Conservation (phyloP, 2,329 filamentous ascomycete species). For the Niveomyces coronatus region DNA sequence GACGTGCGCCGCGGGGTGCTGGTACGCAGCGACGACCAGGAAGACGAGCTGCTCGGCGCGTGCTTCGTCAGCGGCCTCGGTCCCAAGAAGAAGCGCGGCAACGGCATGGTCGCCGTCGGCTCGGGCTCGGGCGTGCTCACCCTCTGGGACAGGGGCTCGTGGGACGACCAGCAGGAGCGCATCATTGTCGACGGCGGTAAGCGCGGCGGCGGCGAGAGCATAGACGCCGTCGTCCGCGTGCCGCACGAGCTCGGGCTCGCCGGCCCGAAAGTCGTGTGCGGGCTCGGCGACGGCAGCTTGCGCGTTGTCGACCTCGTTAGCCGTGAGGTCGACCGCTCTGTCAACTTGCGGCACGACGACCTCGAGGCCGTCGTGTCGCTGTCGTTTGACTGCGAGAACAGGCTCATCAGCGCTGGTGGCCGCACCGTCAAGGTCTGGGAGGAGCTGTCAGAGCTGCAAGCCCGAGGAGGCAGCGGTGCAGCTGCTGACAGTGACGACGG, state of each 20-base stretch:
- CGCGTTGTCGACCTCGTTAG: slow-evolving; percentile 63
- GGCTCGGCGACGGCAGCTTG: slow-evolving; percentile 70
- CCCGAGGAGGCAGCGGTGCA: slow-evolving; percentile 37
- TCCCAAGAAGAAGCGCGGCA: slow-evolving; percentile 52
- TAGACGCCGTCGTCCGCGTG: slow-evolving; percentile 67
- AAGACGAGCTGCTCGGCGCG: slow-evolving; percentile 81
- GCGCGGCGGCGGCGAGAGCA: slow-evolving; percentile 60
- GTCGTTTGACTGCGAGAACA: slow-evolving; percentile 72
- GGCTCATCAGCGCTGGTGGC: slow-evolving; percentile 85
- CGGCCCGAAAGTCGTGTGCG: slow-evolving; percentile 69
- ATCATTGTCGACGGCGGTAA: slow-evolving; percentile 61
- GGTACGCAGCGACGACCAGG: slow-evolving; percentile 85
- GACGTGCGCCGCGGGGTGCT: slow-evolving; percentile 81
- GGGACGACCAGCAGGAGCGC: slow-evolving; percentile 91
- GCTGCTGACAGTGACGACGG: slow-evolving; percentile 35
- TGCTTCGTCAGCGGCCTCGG: slow-evolving; percentile 68
- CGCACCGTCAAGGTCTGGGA: slow-evolving; percentile 86
- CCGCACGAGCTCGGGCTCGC: slow-evolving; percentile 59
- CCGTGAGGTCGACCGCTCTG: slow-evolving; percentile 60
- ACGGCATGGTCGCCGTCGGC: slow-evolving; percentile 68
- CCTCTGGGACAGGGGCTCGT: slow-evolving; percentile 86
- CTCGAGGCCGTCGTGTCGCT: slow-evolving; percentile 75
- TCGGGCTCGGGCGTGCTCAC: slow-evolving; percentile 72
- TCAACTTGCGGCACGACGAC: slow-evolving; percentile 64
- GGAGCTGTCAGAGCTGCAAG: slow-evolving; percentile 53